These are phyloP conservation scores for Pseudogymnoascus destructans DNA, from an alignment of 2,329 filamentous ascomycete species.

Conservation along the genomic window DNA sequence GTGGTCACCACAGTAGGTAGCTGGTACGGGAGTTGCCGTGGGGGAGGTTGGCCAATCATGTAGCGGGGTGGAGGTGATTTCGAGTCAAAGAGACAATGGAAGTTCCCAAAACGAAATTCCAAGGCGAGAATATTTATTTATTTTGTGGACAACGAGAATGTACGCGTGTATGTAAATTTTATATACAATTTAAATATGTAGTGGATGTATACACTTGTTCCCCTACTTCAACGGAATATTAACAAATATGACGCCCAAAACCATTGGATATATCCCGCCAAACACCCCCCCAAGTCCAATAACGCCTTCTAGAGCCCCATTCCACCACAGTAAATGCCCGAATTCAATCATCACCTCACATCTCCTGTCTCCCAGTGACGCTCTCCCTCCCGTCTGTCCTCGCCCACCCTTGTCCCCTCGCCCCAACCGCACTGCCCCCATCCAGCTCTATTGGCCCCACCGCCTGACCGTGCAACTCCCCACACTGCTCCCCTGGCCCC, in stretches of 20 bases:
- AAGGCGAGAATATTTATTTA: background rate
- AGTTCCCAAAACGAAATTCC: background rate
- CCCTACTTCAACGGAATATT: background rate
- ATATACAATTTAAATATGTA: background rate
- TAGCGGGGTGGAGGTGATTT: background rate
- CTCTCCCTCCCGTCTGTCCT: background rate
- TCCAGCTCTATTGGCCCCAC: background rate
- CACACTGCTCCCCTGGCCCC: background rate
- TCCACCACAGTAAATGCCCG: background rate
- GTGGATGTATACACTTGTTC: background rate
- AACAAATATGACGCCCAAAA: background rate
- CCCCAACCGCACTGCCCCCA: background rate
- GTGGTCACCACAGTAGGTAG: background rate
- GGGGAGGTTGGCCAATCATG: background rate
- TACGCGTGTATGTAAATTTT: background rate
- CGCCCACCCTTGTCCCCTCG: background rate
- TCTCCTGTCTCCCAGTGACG: background rate
- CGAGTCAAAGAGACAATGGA: background rate
- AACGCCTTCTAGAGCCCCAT: background rate
- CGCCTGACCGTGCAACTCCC: background rate
- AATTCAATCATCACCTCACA: background rate
- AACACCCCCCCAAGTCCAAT: background rate
- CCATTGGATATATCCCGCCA: background rate
- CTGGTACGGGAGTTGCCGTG: conserved; percentile 1
- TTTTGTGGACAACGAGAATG: background rate